Conservation (phyloP, 352 stramenopile species). For the Thalassiosira oceanica region DNA sequence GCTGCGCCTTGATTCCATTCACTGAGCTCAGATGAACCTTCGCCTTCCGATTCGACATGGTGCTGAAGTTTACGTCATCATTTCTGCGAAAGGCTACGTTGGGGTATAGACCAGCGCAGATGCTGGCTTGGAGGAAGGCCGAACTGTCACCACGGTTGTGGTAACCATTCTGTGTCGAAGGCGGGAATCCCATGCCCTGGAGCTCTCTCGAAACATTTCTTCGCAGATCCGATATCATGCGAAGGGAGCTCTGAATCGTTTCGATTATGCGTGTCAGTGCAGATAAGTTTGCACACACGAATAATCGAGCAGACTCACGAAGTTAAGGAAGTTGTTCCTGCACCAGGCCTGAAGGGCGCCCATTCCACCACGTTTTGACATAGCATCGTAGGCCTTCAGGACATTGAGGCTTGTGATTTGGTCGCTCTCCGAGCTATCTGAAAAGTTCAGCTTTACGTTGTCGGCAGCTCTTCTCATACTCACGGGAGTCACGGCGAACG, state of each 20-base stretch:
- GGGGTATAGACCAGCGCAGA: slow-evolving; percentile 70
- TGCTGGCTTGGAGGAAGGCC: slow-evolving; percentile 53
- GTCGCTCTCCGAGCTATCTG: slow-evolving; percentile 64
- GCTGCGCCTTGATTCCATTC: slow-evolving; percentile 67
- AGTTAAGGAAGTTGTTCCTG: slow-evolving; percentile 80
- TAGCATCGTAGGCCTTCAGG: slow-evolving; percentile 48
- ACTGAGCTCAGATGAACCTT: slow-evolving; percentile 73
- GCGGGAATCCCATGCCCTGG: slow-evolving; percentile 56
- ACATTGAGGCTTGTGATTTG: slow-evolving; percentile 74
- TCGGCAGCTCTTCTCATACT: slow-evolving; percentile 48
- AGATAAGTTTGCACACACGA: too few relatives aligned
- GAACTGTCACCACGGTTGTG: slow-evolving; percentile 60
- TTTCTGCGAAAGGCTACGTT: slow-evolving; percentile 58
- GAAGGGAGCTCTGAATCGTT: too few relatives aligned
- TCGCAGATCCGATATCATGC: slow-evolving; percentile 88
- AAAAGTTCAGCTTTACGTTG: slow-evolving; percentile 54
- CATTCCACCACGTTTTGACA: slow-evolving; percentile 43
- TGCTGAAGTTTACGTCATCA: slow-evolving; percentile 71
- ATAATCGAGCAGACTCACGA: too few relatives aligned
- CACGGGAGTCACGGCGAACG: slow-evolving; percentile 58
- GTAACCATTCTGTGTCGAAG: slow-evolving; percentile 29
- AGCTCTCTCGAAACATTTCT: slow-evolving; percentile 65
- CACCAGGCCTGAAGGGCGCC: slow-evolving; percentile 65
- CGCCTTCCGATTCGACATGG: slow-evolving; percentile 63
- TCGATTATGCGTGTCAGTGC: too few relatives aligned